Conservation (phyloP, 805 yeast species). For the Wickerhamiella musiphila region DNA sequence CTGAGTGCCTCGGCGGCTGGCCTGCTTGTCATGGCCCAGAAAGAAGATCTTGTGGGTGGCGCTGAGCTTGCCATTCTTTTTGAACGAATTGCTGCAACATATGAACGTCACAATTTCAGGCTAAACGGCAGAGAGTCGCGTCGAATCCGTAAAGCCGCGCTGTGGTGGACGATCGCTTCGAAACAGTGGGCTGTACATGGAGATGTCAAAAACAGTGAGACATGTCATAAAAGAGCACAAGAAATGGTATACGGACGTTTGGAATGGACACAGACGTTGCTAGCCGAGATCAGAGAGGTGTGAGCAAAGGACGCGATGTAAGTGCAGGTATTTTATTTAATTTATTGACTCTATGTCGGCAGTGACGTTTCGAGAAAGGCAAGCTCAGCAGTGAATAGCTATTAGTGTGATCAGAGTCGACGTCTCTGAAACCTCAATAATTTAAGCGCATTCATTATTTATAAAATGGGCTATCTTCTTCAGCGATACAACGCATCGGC, state of each 20-base stretch:
- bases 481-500: constrained; percentile 58
- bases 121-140: constrained; percentile 21
- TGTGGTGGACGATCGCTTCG: constrained; percentile 64
- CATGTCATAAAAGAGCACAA: too few relatives aligned
- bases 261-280: too few relatives aligned
- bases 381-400: background rate
- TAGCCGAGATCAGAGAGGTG: too few relatives aligned
- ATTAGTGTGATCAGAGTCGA: background rate
- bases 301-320: background rate
- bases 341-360: background rate
- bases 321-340: background rate
- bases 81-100: constrained; percentile 39
- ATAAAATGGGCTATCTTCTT: constrained; percentile 4
- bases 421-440: background rate
- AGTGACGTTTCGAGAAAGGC: background rate
- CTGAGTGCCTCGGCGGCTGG: constrained; percentile 30
- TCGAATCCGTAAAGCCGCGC: constrained; percentile 52
- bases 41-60: constrained; percentile 22
- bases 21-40: constrained; percentile 30
- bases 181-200: constrained; percentile 26
- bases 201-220: too few relatives aligned
- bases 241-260: too few relatives aligned
- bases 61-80: constrained; percentile 33
- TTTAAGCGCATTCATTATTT: background rate
- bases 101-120: constrained; percentile 20